These are phyloP conservation scores for Paramecium bursaria DNA, from an alignment of 73 alveolate species.

Conservation along the genomic window DNA sequence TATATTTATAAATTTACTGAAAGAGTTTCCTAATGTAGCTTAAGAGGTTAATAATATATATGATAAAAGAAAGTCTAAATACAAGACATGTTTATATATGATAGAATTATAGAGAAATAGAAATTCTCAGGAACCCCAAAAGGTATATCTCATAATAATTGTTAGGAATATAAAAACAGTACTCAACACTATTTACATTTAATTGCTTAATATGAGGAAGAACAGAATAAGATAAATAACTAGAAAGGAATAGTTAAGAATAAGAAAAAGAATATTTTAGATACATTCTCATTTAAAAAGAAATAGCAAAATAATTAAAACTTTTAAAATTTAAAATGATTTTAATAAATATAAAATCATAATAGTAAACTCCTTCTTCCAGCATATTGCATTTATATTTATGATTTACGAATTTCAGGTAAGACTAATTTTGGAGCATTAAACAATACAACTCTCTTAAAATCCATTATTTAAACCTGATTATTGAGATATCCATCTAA, in stretches of 20 bases:
- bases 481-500: conserved; percentile 39
- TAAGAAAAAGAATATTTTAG: conserved; percentile 10
- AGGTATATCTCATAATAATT: background rate
- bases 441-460: conserved; percentile 20
- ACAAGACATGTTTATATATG: conserved; percentile 38
- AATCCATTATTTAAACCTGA: conserved; percentile 20
- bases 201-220: conserved; percentile 55
- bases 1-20: conserved; percentile 54
- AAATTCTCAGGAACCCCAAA: conserved; percentile 19
- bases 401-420: too few species aligned
- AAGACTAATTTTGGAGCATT: too few species aligned
- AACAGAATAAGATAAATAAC: conserved; percentile 7
- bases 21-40: conserved; percentile 69
- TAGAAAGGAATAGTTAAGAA: conserved; percentile 9
- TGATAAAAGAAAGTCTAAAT: conserved; percentile 38
- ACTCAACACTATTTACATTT: conserved; percentile 36
- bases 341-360: too few species aligned
- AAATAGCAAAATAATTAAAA: conserved; percentile 10
- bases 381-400: too few species aligned
- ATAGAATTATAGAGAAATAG: conserved; percentile 48
- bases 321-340: conserved; percentile 31
- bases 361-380: too few species aligned
- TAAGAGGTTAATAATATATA: conserved; percentile 53
- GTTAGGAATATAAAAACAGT: conserved; percentile 30
- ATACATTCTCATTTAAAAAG: conserved; percentile 37